Evolutionary conservation across 768 basidiomycete species (phyloP), one percentile per base, ranked within the genome.

Genomic region (Rhodotorula kratochvilovae): DNA sequence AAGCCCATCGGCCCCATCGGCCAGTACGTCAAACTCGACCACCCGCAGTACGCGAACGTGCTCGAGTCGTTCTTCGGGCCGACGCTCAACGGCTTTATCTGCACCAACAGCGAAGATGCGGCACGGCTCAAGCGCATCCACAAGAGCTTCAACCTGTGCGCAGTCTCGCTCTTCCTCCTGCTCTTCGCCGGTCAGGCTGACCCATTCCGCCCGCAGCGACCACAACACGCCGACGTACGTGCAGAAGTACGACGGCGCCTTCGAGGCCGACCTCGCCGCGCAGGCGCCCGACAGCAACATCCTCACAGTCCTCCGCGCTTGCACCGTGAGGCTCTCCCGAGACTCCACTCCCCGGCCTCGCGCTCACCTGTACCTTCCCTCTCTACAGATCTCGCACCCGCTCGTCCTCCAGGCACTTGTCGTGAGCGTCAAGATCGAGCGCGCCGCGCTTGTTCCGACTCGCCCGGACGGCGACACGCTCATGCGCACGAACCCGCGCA

Each of bases 361-460:
- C 23, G 25, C 3, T 15, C 2, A 5, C 16, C 15, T 33, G 19
- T 51, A 7, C 7, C 42, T 27, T 27, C 48, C 25, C 25, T 15
- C 58, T 50, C 25, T 31, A 29, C 75, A 97, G 92, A 84, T 95
- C 71, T 83, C 85, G 23, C 83, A 95, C 73, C 84, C 85, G 46
- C 87, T 86, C 69, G 89, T 94, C 4, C 82, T 87, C 39, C 90
- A 92, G 61, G 84, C 93, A 45, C 79, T 99, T 56, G 88, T 98
- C 80, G 92, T 92, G 79, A 82, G 84, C 61, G 81, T 82, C 31
- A 81, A 79, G 56, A 90, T 96, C 61, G 96, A 99, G 80, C 82
- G 84, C 25, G 85, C 84, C 5, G 80, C 92, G 16, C 83, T 98
- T 31, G 86, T 89, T 0, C 77, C 76, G 5, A 85, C 82, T 16